These are phyloP conservation scores for Sporothrix curviconia DNA, from an alignment of 2,329 filamentous ascomycete genomes.

Conservation along the genomic window DNA sequence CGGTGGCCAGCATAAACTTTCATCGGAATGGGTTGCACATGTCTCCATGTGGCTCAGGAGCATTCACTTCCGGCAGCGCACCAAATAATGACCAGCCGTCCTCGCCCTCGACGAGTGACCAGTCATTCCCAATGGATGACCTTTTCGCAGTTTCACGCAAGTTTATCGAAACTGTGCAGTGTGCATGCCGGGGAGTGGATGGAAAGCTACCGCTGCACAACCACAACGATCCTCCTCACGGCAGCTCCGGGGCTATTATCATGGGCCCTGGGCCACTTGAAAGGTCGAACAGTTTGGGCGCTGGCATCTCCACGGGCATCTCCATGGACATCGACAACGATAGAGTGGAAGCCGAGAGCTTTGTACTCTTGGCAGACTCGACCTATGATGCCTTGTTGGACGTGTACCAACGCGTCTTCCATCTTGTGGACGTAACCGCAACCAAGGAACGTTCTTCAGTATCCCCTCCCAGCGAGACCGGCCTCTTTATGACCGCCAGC, in stretches of 20 bases:
- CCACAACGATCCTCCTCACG: neutral
- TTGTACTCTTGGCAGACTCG: conserved; percentile 31
- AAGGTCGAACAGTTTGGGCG: neutral
- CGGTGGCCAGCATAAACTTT: neutral
- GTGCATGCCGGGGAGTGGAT: neutral
- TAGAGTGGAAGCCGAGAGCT: conserved; percentile 5
- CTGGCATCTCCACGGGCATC: neutral
- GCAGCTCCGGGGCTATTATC: no score
- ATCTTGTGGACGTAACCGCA: conserved; percentile 25
- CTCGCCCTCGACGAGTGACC: conserved; percentile 7
- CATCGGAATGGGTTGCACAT: neutral
- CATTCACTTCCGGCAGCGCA: neutral
- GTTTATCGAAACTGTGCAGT: conserved; percentile 31
- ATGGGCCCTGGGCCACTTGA: neutral
- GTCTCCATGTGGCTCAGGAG: neutral
- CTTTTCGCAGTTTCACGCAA: conserved; percentile 35
- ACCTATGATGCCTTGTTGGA: conserved; percentile 35
- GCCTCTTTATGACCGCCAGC: neutral
- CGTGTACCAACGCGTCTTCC: conserved; percentile 35
- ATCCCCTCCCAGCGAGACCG: neutral
- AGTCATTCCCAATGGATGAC: conserved; percentile 34
- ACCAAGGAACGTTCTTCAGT: neutral
- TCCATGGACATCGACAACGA: neutral
- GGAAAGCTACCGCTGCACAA: no score
- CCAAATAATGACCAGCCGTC: neutral